Percentiles rank a stretch among this genome's conserved stretches.
Conservation (phyloP, 2,329 filamentous ascomycete genomes). For the Epichloe sibirici region DNA sequence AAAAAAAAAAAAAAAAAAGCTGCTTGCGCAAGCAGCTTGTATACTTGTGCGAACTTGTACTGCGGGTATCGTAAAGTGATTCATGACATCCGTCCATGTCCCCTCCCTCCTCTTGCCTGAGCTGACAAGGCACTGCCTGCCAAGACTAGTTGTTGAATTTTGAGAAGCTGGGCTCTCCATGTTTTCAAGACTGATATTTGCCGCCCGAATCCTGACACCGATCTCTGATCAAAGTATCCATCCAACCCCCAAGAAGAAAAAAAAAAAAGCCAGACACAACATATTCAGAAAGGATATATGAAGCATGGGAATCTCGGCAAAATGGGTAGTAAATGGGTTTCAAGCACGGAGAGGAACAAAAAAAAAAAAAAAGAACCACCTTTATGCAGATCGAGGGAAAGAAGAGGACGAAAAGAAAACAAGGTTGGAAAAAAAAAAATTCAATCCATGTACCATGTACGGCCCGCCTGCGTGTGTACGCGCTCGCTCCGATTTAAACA, state of each 20-base stretch:
- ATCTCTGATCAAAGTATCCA: neutral
- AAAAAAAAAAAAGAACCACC: neutral
- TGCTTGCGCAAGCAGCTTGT: neutral
- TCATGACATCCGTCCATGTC: neutral
- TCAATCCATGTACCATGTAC: neutral
- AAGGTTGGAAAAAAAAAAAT: neutral
- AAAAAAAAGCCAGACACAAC: neutral
- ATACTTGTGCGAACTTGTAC: neutral
- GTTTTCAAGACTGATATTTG: neutral
- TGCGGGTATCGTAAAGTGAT: neutral
- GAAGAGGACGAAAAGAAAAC: neutral
- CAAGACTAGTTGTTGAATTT: neutral
- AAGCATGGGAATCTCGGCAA: no score
- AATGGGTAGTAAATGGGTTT: neutral
- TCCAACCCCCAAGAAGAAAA: neutral
- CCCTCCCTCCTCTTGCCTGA: neutral
- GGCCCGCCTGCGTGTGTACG: neutral
- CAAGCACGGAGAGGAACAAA: neutral
- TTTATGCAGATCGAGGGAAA: neutral
- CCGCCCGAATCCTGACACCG: neutral
- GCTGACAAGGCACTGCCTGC: neutral
- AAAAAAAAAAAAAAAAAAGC: conserved; percentile 5
- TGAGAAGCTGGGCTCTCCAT: neutral
- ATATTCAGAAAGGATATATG: neutral
- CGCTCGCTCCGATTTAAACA: conserved; percentile 24